Evolutionary conservation across 2,329 filamentous ascomycete species (phyloP).

Genomic region (Fusarium hainanense): DNA sequence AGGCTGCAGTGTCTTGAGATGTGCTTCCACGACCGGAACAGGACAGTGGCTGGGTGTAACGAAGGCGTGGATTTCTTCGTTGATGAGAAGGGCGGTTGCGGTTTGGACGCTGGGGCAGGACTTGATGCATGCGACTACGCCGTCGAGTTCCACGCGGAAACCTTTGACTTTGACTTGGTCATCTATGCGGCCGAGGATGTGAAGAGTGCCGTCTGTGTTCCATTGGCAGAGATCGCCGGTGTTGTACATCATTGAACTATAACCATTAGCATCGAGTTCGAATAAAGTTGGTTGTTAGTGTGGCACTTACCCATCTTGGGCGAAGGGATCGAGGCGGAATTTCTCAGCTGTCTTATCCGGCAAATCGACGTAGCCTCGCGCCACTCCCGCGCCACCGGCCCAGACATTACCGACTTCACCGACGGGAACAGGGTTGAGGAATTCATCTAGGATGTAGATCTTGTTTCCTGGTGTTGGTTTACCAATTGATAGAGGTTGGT

Average conservation of each 20-base stretch:
- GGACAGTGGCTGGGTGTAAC: conserved; percentile 54
- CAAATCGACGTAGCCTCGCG: conserved; percentile 65
- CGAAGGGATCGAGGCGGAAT: conserved; percentile 64
- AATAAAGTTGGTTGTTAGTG: background rate
- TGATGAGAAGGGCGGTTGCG: conserved; percentile 60
- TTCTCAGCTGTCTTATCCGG: conserved; percentile 61
- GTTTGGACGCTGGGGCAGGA: conserved; percentile 57
- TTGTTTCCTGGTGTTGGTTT: conserved; percentile 66
- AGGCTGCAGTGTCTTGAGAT: conserved; percentile 58
- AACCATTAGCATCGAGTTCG: background rate
- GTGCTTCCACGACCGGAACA: conserved; percentile 51
- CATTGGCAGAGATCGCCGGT: conserved; percentile 69
- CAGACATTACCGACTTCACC: conserved; percentile 66
- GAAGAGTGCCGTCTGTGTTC: conserved; percentile 62
- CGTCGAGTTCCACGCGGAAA: conserved; percentile 71
- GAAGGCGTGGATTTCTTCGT: conserved; percentile 62
- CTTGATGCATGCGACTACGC: conserved; percentile 62
- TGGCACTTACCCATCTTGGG: conserved; percentile 58
- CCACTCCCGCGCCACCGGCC: conserved; percentile 64
- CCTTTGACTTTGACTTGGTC: conserved; percentile 72
- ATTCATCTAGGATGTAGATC: conserved; percentile 65
- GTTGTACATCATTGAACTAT: conserved; percentile 63
- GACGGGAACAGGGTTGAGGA: conserved; percentile 55
- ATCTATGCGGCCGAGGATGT: conserved; percentile 67
- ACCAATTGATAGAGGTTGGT: conserved; percentile 65